Evolutionary conservation across 805 yeast species (phyloP).

Genomic region (Candida peoriensis): DNA sequence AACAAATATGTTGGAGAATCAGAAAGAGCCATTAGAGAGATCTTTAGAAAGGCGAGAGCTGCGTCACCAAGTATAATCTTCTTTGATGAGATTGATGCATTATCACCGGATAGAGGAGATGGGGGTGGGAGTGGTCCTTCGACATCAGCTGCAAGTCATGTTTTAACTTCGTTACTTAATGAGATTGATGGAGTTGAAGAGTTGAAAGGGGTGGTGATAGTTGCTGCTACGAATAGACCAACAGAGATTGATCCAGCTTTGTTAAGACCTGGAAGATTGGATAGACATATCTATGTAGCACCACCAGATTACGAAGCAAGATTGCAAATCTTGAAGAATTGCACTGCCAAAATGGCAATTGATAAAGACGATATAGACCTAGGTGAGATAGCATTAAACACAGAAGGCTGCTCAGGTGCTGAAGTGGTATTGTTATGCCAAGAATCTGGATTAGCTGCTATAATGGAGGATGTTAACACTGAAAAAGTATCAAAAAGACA

Average conservation of each 20-base stretch:
- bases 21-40: slow-evolving; percentile 88
- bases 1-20: slow-evolving; percentile 96
- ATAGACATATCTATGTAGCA: slow-evolving; percentile 85
- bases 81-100: slow-evolving; percentile 95
- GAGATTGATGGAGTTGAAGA: slow-evolving; percentile 98
- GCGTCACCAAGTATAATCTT: slow-evolving; percentile 93
- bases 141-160: slow-evolving; percentile 75
- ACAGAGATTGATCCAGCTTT: slow-evolving; percentile 90
- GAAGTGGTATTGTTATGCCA: slow-evolving; percentile 89
- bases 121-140: slow-evolving; percentile 38
- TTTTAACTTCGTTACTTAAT: slow-evolving; percentile 82
- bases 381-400: slow-evolving; percentile 47
- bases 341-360: slow-evolving; percentile 60
- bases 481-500: slow-evolving; percentile 54
- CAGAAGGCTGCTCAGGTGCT: slow-evolving; percentile 96
- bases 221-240: slow-evolving; percentile 97
- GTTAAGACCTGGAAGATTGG: slow-evolving; percentile 92
- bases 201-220: slow-evolving; percentile 83
- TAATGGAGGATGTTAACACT: slow-evolving; percentile 68
- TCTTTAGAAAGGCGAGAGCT: slow-evolving; percentile 88
- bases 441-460: slow-evolving; percentile 93
- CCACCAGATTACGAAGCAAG: slow-evolving; percentile 89
- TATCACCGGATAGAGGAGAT: slow-evolving; percentile 70
- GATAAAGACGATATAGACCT: slow-evolving; percentile 42
- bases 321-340: slow-evolving; percentile 66